These are phyloP conservation scores for Metarhizium sp. DNA, from an alignment of 2,329 filamentous ascomycete species.

Conservation along the genomic window DNA sequence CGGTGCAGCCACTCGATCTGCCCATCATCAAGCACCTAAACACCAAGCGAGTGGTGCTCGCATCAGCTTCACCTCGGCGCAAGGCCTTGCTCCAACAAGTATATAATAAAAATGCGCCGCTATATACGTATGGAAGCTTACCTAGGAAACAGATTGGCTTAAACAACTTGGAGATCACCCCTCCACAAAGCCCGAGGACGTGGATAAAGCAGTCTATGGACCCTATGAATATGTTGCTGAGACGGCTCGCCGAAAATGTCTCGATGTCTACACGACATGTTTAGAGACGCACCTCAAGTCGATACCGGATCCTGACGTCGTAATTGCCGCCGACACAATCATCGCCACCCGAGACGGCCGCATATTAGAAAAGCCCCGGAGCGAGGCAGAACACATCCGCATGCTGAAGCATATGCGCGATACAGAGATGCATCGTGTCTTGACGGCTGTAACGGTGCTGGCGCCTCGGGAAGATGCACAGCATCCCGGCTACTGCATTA, in stretches of 20 bases:
- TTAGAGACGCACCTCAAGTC: slow-evolving; percentile 33
- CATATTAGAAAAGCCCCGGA: slow-evolving; percentile 86
- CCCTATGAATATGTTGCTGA: slow-evolving; percentile 87
- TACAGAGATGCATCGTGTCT: slow-evolving; percentile 67
- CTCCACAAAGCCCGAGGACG: slow-evolving; percentile 74
- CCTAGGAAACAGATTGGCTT: slow-evolving; percentile 56
- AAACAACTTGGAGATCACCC: slow-evolving; percentile 71
- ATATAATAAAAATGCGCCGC: slow-evolving; percentile 3
- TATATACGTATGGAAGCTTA: slow-evolving; percentile 6
- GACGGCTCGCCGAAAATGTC: slow-evolving; percentile 76
- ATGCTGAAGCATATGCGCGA: slow-evolving; percentile 82
- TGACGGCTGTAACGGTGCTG: slow-evolving; percentile 78
- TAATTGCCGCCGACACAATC: slow-evolving; percentile 86
- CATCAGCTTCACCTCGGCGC: slow-evolving; percentile 78
- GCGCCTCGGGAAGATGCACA: slow-evolving; percentile 70
- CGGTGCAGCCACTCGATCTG: slow-evolving; percentile 62
- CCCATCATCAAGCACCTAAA: slow-evolving; percentile 71
- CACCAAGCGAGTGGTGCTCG: slow-evolving; percentile 75
- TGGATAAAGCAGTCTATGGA: slow-evolving; percentile 63
- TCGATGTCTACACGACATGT: slow-evolving; percentile 53
- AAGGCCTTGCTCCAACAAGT: slow-evolving; percentile 71
- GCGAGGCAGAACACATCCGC: slow-evolving; percentile 67
- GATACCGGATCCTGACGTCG: slow-evolving; percentile 63
- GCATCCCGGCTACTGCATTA: slow-evolving; percentile 77
- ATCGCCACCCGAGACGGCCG: slow-evolving; percentile 67